These are phyloP conservation scores for Mucor racemosus DNA, from an alignment of 371 early-diverging fungal genomes.

Conservation along the genomic window DNA sequence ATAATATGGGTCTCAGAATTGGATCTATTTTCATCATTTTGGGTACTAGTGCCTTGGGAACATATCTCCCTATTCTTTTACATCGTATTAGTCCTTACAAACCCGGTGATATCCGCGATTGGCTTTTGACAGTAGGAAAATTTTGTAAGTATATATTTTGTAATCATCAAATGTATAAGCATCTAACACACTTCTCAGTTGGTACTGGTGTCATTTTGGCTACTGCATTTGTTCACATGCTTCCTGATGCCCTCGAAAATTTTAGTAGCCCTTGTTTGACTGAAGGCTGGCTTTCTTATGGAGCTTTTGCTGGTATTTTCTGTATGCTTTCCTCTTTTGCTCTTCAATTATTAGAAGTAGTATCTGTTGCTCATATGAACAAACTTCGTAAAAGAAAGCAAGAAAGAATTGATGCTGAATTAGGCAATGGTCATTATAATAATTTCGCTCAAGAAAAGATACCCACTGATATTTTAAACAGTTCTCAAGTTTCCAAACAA, in stretches of 20 bases:
- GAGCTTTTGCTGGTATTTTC: slow-evolving; percentile 51
- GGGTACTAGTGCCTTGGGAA: slow-evolving; percentile 28
- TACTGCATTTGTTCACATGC: slow-evolving; percentile 55
- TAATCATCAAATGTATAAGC: neutral
- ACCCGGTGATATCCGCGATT: slow-evolving; percentile 34
- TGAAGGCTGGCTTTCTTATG: slow-evolving; percentile 38
- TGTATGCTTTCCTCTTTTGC: slow-evolving; percentile 53
- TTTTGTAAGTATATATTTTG: slow-evolving; percentile 39
- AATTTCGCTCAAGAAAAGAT: neutral
- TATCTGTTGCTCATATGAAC: slow-evolving; percentile 35
- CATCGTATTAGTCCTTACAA: slow-evolving; percentile 38
- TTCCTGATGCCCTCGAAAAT: slow-evolving; percentile 45
- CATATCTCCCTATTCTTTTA: slow-evolving; percentile 41
- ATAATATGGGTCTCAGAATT: slow-evolving; percentile 39
- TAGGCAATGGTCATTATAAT: slow-evolving; percentile 10
- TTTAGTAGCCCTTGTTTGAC: slow-evolving; percentile 50
- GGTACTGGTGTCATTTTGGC: slow-evolving; percentile 55
- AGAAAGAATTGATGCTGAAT: slow-evolving; percentile 11
- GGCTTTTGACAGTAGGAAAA: slow-evolving; percentile 47
- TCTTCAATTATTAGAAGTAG: slow-evolving; percentile 47
- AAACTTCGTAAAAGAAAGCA: slow-evolving; percentile 18
- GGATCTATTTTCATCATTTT: slow-evolving; percentile 38
- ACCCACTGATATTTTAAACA: neutral
- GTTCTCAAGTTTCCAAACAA: neutral
- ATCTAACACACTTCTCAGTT: slow-evolving; percentile 22